Evolutionary conservation across 2,329 filamentous ascomycete genomes (phyloP).

Genomic region (Sclerotinia sclerotiorum): DNA sequence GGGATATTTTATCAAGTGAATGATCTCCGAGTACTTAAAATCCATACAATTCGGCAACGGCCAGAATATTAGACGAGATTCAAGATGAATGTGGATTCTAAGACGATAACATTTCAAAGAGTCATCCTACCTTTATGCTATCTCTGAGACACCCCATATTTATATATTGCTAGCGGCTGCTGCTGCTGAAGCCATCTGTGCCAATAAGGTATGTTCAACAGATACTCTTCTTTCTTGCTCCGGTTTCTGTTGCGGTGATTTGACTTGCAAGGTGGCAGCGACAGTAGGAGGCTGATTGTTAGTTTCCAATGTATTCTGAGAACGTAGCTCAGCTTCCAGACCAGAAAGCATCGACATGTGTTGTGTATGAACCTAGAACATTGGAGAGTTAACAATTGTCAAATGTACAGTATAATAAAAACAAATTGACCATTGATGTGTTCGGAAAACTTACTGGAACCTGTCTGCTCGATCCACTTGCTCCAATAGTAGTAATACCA

Average conservation of each 20-base stretch:
- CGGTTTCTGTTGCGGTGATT: constrained; percentile 7
- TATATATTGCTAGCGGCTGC: constrained; percentile 24
- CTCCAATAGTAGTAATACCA: constrained; percentile 11
- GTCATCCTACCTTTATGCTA: not conserved
- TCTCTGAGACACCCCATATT: not conserved
- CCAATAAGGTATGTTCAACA: constrained; percentile 16
- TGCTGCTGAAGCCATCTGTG: constrained; percentile 34
- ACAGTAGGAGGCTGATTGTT: not conserved
- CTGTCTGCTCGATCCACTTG: not conserved
- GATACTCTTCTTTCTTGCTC: constrained; percentile 11
- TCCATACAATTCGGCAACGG: not conserved
- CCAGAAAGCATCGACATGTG: constrained; percentile 15
- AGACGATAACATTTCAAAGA: not conserved
- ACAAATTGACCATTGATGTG: not conserved
- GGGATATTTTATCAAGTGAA: not conserved
- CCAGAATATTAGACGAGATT: not conserved
- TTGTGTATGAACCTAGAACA: not conserved
- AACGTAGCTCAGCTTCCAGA: constrained; percentile 11
- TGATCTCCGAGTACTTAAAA: not conserved
- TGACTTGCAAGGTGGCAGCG: constrained; percentile 1
- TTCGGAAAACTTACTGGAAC: not conserved
- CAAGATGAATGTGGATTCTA: not conserved
- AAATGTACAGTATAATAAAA: not conserved
- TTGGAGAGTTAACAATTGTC: not conserved
- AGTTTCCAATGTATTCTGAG: not conserved